These are phyloP conservation scores for Albizia julibrissin DNA, from an alignment of 306 rosid genomes.

Conservation along the genomic window DNA sequence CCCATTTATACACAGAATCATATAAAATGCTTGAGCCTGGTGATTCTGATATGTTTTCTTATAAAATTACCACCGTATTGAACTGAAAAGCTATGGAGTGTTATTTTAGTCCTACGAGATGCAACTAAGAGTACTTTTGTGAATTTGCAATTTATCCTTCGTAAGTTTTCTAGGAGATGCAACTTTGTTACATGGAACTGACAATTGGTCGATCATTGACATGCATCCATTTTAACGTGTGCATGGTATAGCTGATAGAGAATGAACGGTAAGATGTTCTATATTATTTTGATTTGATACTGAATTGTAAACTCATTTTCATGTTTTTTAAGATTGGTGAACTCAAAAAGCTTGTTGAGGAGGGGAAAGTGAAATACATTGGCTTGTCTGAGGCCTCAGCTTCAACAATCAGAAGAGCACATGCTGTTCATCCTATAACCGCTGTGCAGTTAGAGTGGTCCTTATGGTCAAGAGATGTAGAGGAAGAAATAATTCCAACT, in stretches of 20 bases:
- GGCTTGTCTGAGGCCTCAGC: constrained; percentile 70
- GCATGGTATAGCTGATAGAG: not conserved
- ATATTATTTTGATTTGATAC: too few species aligned
- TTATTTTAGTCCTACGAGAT: not conserved
- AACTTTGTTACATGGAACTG: not conserved
- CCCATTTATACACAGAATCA: not conserved
- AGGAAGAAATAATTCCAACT: constrained; percentile 59
- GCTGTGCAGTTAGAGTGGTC: constrained; percentile 67
- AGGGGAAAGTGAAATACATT: constrained; percentile 59
- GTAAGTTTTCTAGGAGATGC: not conserved
- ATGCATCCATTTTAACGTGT: not conserved
- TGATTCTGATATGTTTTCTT: not conserved
- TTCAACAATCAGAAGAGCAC: constrained; percentile 70
- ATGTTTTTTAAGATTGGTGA: constrained; percentile 48
- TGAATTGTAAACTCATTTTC: not conserved
- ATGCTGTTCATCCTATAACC: constrained; percentile 56
- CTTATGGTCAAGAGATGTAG: constrained; percentile 63
- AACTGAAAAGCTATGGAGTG: not conserved
- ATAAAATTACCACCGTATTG: not conserved
- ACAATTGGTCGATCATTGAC: not conserved
- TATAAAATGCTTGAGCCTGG: not conserved
- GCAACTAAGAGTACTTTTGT: not conserved
- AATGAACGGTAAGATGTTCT: not conserved
- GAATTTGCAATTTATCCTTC: not conserved
- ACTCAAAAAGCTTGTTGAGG: constrained; percentile 61